phyloP scores from a whole-genome alignment of 257 asterid species.

The Solanum peruvianum region DNA sequence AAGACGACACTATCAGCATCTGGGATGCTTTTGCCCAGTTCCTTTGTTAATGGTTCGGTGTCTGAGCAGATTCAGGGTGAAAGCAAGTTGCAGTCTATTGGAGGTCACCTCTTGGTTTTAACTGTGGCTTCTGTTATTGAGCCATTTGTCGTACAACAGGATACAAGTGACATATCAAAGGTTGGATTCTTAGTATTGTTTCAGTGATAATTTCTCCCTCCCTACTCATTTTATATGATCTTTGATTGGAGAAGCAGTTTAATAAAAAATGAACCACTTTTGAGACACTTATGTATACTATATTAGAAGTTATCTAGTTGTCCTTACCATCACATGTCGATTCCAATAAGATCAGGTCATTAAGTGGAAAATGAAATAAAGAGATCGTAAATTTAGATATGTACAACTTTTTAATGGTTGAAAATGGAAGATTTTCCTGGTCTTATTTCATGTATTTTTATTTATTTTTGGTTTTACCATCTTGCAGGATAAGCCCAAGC shows the following conservation, averaged over 20 bases:
- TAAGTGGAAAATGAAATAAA: background rate
- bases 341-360: background rate
- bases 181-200: constrained; percentile 16
- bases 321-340: background rate
- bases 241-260: background rate
- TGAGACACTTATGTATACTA: background rate
- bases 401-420: background rate
- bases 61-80: constrained; percentile 8
- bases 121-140: constrained; percentile 89
- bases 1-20: constrained; percentile 89
- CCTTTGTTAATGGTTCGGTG: constrained; percentile 14
- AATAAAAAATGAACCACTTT: background rate
- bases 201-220: background rate
- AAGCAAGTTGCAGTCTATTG: constrained; percentile 9
- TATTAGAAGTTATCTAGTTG: background rate
- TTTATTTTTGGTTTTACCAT: background rate
- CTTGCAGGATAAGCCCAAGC: constrained; percentile 53
- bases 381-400: background rate
- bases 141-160: constrained; percentile 48
- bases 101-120: constrained; percentile 32
- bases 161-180: constrained; percentile 30
- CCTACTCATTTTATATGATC: background rate
- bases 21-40: constrained; percentile 67
- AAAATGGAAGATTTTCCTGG: background rate
- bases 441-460: background rate